Evolutionary conservation across 1,284 basidiomycete species (phyloP), one percentile per base, ranked within the genome.

Genomic region (Gomphus sp.): DNA sequence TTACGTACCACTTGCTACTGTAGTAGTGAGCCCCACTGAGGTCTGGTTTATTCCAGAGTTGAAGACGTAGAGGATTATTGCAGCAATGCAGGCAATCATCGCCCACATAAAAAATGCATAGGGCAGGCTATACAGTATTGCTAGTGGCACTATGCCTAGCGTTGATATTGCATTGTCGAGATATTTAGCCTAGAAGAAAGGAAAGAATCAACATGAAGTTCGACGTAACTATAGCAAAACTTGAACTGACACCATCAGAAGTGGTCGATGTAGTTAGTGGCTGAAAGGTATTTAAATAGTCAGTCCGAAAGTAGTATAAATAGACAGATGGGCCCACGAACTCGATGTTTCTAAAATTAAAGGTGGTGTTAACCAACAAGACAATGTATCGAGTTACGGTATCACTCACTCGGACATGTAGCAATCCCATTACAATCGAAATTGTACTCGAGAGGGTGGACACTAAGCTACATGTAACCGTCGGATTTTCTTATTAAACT

Each of bases 61-160:
- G 44, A 56, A 56, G 43, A 49, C 45, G 43, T 25, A 56, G 31
- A 56, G 34, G 16, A 56, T 25, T 18, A 56, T 56, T n/a, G 55
- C 55, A 12, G 55, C 55, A 48, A 56, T 56, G 22, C 33, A 56
- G 4, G 45, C 22, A 1, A 18, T 28, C 55, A 56, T 56, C 22
- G 55, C 65, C 66, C 66, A 67, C 65, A 68, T 67, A 4, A 68
- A 62, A 22, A 67, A 56, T n/a, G 66, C 66, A 52, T 66, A 68
- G 33, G 67, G 67, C 10, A 68, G 54, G 48, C 66, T 67, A 45
- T 65, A 68, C 12, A 64, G 55, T 31, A 68, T 65, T 2, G 67
- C 65, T 25, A 68, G 58, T 25, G 60, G 62, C 53, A 64, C 62
- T n/a, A 66, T 58, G 4, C 66, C 67, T 31, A 61, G 61, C 34